These are phyloP conservation scores for Ophiocordyceps camponoti-floridani DNA, from an alignment of 2,329 filamentous ascomycete genomes.

Conservation along the genomic window DNA sequence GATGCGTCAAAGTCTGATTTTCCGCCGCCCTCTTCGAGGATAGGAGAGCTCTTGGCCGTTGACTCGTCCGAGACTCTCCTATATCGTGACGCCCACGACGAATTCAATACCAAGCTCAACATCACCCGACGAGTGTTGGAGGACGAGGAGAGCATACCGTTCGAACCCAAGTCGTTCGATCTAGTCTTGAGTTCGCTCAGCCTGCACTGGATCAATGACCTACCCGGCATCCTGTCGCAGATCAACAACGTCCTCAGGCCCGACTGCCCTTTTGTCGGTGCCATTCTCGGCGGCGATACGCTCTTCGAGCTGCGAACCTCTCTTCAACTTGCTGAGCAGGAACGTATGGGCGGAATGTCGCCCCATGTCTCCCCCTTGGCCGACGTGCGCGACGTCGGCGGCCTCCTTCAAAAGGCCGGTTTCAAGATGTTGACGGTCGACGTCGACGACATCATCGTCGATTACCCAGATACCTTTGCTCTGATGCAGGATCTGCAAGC, in stretches of 20 bases:
- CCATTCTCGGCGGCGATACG: conserved; percentile 92
- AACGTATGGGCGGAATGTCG: conserved; percentile 77
- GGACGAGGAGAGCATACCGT: conserved; percentile 60
- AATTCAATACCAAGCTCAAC: conserved; percentile 57
- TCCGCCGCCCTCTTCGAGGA: conserved; percentile 50
- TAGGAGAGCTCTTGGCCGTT: conserved; percentile 59
- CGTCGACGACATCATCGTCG: conserved; percentile 90
- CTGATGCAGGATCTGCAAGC: conserved; percentile 88
- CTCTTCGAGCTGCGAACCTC: conserved; percentile 87
- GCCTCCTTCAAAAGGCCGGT: conserved; percentile 66
- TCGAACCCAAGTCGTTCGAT: conserved; percentile 62
- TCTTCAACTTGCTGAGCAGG: conserved; percentile 79
- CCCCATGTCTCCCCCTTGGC: conserved; percentile 83
- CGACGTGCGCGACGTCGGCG: conserved; percentile 81
- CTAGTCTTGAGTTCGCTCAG: conserved; percentile 77
- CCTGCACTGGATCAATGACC: conserved; percentile 95
- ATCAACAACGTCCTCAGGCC: conserved; percentile 80
- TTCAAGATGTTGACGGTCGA: conserved; percentile 96
- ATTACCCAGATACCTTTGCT: conserved; percentile 78
- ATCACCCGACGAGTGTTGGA: conserved; percentile 61
- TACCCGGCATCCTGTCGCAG: conserved; percentile 68
- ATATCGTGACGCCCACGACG: conserved; percentile 56
- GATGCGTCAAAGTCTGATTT: conserved; percentile 35
- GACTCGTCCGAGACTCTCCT: conserved; percentile 67
- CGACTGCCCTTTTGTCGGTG: conserved; percentile 79